Conservation (phyloP, 1,139 yeast species). For the Wickerhamiella pararugosa region DNA sequence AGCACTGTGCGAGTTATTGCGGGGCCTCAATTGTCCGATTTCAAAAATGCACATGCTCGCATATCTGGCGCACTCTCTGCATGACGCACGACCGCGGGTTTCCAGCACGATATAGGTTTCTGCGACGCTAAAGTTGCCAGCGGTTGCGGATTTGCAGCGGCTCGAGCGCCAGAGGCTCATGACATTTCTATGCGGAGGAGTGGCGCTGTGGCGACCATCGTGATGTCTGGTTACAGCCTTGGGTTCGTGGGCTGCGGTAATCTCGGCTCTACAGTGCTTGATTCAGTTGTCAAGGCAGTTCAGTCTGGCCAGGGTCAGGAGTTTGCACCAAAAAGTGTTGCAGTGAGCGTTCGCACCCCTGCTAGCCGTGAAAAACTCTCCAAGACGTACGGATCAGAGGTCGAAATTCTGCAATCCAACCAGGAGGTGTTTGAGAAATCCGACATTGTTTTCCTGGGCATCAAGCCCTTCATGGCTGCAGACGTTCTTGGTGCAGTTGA, state of each 20-base stretch:
- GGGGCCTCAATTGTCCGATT: too few species aligned
- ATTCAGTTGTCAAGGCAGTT: constrained; percentile 45
- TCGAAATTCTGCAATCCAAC: constrained; percentile 44
- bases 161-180: background rate
- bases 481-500: constrained; percentile 30
- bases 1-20: too few species aligned
- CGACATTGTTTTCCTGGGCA: constrained; percentile 62
- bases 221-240: constrained; percentile 37
- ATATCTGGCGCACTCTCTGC: too few species aligned
- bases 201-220: background rate
- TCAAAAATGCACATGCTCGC: too few species aligned
- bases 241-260: constrained; percentile 87
- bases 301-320: constrained; percentile 12
- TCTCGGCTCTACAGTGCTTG: constrained; percentile 90
- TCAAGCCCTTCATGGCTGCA: constrained; percentile 71
- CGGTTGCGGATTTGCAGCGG: too few species aligned
- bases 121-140: too few species aligned
- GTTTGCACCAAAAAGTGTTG: constrained; percentile 50
- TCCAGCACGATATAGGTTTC: too few species aligned
- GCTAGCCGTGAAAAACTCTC: constrained; percentile 35
- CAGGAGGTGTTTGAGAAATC: constrained; percentile 45
- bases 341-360: constrained; percentile 58
- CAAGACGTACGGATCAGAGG: constrained; percentile 32
- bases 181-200: background rate
- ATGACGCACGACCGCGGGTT: too few species aligned